Evolutionary conservation across 768 basidiomycete genomes (phyloP).

Genomic region (Mycena floridula): DNA sequence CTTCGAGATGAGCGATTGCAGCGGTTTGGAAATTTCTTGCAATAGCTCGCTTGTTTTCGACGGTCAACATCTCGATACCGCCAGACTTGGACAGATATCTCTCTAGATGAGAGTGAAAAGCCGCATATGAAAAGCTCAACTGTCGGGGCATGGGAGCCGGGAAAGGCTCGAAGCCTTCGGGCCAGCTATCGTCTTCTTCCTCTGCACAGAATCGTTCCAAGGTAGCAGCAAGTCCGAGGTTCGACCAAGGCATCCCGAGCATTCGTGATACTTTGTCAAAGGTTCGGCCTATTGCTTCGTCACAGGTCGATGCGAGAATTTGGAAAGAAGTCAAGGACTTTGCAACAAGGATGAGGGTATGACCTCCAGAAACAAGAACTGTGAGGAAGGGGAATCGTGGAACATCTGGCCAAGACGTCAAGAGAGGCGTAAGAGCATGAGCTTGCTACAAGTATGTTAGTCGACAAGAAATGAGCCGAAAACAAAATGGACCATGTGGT

Average conservation of each 20-base stretch:
- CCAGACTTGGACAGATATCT: constrained; percentile 41
- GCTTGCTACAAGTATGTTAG: constrained; percentile 60
- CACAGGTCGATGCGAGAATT: constrained; percentile 68
- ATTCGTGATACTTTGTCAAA: constrained; percentile 81
- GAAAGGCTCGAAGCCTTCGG: constrained; percentile 29
- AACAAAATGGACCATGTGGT: constrained; percentile 72
- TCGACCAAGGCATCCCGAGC: constrained; percentile 59
- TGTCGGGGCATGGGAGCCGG: constrained; percentile 45
- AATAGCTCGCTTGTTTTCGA: constrained; percentile 36
- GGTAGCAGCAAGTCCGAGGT: constrained; percentile 70
- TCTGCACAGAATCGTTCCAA: constrained; percentile 64
- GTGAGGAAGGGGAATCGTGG: constrained; percentile 83
- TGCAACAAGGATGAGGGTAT: constrained; percentile 82
- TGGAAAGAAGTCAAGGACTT: constrained; percentile 49
- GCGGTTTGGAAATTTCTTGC: constrained; percentile 71
- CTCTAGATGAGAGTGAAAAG: constrained; percentile 68
- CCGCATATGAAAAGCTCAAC: constrained; percentile 74
- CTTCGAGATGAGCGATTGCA: constrained; percentile 66
- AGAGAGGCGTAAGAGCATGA: constrained; percentile 76
- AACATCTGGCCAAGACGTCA: constrained; percentile 46
- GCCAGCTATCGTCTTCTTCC: constrained; percentile 15
- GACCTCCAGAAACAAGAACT: constrained; percentile 89
- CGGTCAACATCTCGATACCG: constrained; percentile 36
- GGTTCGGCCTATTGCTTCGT: constrained; percentile 71
- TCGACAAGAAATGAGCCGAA: not conserved